Evolutionary conservation across 1,284 basidiomycete genomes (phyloP), one percentile per base, ranked within the genome.

Genomic region (Apiotrichum mycotoxinovorans): DNA sequence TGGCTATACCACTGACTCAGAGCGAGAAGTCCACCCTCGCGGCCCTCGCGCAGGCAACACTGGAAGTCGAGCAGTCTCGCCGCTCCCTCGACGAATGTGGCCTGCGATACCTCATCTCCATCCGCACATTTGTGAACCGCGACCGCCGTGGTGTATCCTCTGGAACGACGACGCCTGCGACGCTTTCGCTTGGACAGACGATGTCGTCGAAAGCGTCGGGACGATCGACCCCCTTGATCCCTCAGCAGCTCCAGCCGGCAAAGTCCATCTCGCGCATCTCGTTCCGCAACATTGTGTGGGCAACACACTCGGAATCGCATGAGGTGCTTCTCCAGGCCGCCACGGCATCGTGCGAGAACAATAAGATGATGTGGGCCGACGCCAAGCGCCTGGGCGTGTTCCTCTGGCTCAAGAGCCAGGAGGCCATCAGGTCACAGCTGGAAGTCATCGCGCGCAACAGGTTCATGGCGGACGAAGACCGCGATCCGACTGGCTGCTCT

Each of bases 281-380:
- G 22, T 94, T 89, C 73, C 85, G 92, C 38, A 94, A 97, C 72
- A 90, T 94, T 78, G 82, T 95, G 11, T 98, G 93, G 92, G 94
- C 93, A 0, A 92, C 88, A 67, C 89, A 95, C 69, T 96, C 92
- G 70, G 88, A 95, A 72, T 89, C 85, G 66, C 92, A 98, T 68
- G 89, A 89, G 23, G 75, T 95, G 38, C 76, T 98, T 15, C 73
- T 97, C 35, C 80, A 82, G 25, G 85, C 86, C 2, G 87, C 89
- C 1, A 82, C 82, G 4, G 75, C 83, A 11, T 85, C 89, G 8
- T 92, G 88, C 64, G 82, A 81, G 23, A 67, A 73, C 57, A 86
- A 85, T 1, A 94, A 89, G 77, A 88, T 97, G 84, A 76, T 83
- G 43, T 97, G 94, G 94, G 77, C 81, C 11, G 89, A 93, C 69